Percentiles rank a stretch among this genome's conserved stretches.
Evolutionary conservation across 352 stramenopile genomes (phyloP).

Genomic region (Nothophytophthora sp.): DNA sequence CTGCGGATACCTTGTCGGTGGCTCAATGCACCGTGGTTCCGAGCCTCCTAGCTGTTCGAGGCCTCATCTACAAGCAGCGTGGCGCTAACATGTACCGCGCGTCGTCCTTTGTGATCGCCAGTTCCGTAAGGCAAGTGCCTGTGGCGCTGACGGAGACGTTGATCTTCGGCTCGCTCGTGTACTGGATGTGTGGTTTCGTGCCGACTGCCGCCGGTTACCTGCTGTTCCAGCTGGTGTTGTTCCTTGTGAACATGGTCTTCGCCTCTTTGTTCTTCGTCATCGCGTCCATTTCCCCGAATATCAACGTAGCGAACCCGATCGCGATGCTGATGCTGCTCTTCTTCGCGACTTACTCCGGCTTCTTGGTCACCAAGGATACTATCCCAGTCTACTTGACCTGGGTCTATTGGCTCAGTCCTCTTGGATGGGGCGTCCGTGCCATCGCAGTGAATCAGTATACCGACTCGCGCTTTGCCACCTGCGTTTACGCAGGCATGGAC

Average conservation of each 20-base stretch:
- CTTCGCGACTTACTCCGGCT: conserved; percentile 37
- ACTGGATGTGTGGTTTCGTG: conserved; percentile 77
- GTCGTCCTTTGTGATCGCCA: conserved; percentile 70
- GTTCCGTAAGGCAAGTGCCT: conserved; percentile 32
- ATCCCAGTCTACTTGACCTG: conserved; percentile 44
- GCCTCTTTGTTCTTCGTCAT: conserved; percentile 36
- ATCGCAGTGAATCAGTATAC: conserved; percentile 31
- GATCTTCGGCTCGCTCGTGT: conserved; percentile 79
- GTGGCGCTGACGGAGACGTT: conserved; percentile 59
- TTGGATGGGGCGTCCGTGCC: conserved; percentile 32
- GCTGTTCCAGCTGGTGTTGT: conserved; percentile 53
- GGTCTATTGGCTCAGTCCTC: conserved; percentile 49
- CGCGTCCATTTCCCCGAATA: conserved; percentile 16
- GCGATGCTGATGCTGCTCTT: conserved; percentile 21
- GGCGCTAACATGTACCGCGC: conserved; percentile 82
- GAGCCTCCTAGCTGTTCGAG: conserved; percentile 57
- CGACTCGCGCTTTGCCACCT: conserved; percentile 12
- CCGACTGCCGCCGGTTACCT: conserved; percentile 36
- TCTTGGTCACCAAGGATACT: conserved; percentile 25
- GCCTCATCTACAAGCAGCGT: conserved; percentile 85
- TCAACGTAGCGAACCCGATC: conserved; percentile 29
- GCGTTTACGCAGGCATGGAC: conserved; percentile 26
- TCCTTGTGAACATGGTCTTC: conserved; percentile 31
- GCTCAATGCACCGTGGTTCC: conserved; percentile 69
- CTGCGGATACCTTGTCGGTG: conserved; percentile 74